Base-by-base conservation (phyloP, 192 early-diverging fungal genomes). In the Oehlia diaphana region DNA sequence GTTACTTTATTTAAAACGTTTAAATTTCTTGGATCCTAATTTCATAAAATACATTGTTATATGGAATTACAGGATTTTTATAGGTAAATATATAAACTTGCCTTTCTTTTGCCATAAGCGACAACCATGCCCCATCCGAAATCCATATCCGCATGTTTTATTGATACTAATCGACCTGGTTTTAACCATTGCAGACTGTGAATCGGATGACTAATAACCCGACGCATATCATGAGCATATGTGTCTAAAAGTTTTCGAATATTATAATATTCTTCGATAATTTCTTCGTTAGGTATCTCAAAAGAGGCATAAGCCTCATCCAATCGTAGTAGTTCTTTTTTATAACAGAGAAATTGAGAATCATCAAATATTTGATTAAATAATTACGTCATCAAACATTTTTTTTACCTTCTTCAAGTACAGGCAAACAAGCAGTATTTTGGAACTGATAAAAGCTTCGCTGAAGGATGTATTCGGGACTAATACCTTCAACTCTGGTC, bases 81-180 rank as follows among this genome's bases (percentile, higher is more conserved):
- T 47, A 47, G 9, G 10, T 37, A 69, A 39, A 69, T 39, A 39
- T 39, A 10, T 19, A 42, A 71, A 33, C 16, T 13, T 63, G 58
- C 74, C 50, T 75, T 73, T 66, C 80, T 84, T 80, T 93, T 93
- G 67, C 90, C 85, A 81, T 90, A 94, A 70, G 88, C 92, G n/a
- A 92, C 85, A 35, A 97, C 91, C 42, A 94, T 90, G 28, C 96
- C 96, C 95, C 95, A 99, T 68, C 96, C 97, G 88, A 96, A 99
- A 72, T 97, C 90, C 81, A 92, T 82, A 42, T 87, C 87, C 19
- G 84, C 89, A 7, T 87, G 84, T 42, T 83, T 83, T 23, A 92
- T 87, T 9, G 88, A 85, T 63, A 94, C 92, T 10, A 97, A 84
- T 58, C 97, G 92, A 10, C 97, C 97, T 2, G 92, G 84, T 82